These are phyloP conservation scores for Fusarium camptoceras DNA, from an alignment of 2,329 filamentous ascomycete species.

Conservation along the genomic window DNA sequence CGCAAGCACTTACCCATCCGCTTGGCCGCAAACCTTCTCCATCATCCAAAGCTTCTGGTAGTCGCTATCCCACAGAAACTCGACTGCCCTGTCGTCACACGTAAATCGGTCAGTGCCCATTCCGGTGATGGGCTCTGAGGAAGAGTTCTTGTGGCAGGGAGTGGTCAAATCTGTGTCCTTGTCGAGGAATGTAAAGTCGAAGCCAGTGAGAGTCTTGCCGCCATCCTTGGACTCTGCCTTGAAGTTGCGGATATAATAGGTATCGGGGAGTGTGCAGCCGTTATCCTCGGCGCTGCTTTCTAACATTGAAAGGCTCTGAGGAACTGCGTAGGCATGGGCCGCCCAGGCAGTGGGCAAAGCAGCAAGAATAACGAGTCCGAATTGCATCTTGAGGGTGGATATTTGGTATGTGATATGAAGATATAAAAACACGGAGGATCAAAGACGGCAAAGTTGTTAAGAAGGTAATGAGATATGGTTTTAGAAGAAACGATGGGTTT, in stretches of 20 bases:
- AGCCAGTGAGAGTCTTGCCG: slow-evolving; percentile 47
- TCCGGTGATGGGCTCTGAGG: slow-evolving; percentile 49
- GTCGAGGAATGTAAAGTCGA: slow-evolving; percentile 58
- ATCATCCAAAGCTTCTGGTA: slow-evolving; percentile 55
- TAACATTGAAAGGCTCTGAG: slow-evolving; percentile 41
- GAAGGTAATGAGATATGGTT: neutral
- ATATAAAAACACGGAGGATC: neutral
- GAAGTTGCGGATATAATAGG: slow-evolving; percentile 57
- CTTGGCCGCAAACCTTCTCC: slow-evolving; percentile 57
- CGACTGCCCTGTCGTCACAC: slow-evolving; percentile 56
- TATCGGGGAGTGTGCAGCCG: slow-evolving; percentile 53
- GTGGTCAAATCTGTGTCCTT: slow-evolving; percentile 55
- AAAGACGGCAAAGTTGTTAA: neutral
- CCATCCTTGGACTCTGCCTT: slow-evolving; percentile 50
- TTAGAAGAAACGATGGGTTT: neutral
- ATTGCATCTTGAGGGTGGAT: slow-evolving; percentile 33
- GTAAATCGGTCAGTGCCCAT: slow-evolving; percentile 52
- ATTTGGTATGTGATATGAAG: neutral
- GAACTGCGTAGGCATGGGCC: slow-evolving; percentile 45
- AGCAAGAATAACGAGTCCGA: slow-evolving; percentile 37
- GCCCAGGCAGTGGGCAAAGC: slow-evolving; percentile 40
- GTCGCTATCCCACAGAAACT: slow-evolving; percentile 57
- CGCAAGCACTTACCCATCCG: slow-evolving; percentile 50
- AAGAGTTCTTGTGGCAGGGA: slow-evolving; percentile 58
- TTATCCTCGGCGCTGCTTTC: slow-evolving; percentile 41